Conservation (phyloP, 2,329 filamentous ascomycete species). For the Beauveria brongniartii region DNA sequence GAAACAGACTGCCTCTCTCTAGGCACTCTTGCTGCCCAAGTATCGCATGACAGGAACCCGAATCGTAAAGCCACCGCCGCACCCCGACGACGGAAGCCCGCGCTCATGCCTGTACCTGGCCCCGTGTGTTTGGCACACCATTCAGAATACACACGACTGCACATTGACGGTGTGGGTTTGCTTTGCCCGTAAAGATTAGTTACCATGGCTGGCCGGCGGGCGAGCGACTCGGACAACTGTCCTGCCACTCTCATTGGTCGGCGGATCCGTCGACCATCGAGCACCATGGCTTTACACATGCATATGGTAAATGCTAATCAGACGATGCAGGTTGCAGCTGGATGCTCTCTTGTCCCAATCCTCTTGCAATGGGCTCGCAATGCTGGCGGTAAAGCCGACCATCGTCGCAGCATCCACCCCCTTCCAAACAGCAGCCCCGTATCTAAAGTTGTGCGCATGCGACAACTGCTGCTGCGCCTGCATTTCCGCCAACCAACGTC, state of each 20-base stretch:
- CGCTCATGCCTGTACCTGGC: neutral
- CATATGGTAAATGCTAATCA: neutral
- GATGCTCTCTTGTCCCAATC: neutral
- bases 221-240: neutral
- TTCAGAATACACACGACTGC: neutral
- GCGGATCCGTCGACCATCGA: neutral
- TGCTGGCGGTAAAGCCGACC: neutral
- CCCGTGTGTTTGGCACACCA: neutral
- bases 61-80: neutral
- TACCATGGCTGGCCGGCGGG: neutral
- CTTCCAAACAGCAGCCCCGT: neutral
- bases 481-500: neutral
- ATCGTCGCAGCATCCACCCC: neutral
- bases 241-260: neutral
- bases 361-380: neutral
- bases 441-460: neutral
- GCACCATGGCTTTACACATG: neutral
- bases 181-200: neutral
- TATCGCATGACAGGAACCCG: neutral
- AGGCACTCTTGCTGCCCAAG: constrained; percentile 3
- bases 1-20: neutral
- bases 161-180: neutral
- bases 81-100: neutral
- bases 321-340: neutral
- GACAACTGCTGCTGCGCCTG: neutral